Evolutionary conservation across 1,139 yeast species (phyloP), one percentile per base, ranked within the genome.

Genomic region (Hemisphaericaspora subhashii): DNA sequence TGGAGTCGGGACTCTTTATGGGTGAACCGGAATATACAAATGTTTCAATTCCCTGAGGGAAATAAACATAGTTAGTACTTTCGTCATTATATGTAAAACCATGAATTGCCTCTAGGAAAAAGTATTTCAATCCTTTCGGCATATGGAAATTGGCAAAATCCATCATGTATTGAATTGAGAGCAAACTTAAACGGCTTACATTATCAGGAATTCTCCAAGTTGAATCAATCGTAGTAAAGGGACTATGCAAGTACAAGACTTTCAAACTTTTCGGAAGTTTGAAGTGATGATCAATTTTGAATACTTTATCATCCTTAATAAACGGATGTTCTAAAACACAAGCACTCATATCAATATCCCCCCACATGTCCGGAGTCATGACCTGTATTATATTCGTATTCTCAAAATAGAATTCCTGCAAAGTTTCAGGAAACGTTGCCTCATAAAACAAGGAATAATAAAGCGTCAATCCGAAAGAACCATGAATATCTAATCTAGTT

Each of bases 21-120:
- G 36, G 36, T 5, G 29, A 26, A 2, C 36, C 36, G 9, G 29
- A 33, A 33, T 33, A 33, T 7, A 21, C 26, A 12, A 33, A 33
- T 13, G 36, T 25, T n/a, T 18, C 26, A 20, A 33, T 14, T n/a
- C 18, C 16, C n/a, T 33, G 26, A 16, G 36, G 36, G 13, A 33
- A 33, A 10, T 14, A 10, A 16, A 25, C 30, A 33, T 18, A 13
- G 10, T 26, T 20, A 6, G 36, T 17, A 18, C 10, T 21, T 4
- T 9, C 6, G 12, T 18, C 29, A 20, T 28, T 26, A 20, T 18
- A 33, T 17, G 15, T 18, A 14, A 33, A 33, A 4, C 36, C 36
- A 26, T 33, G 30, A 26, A 26, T 33, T 5, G 36, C 29, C 21
- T 33, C 36, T 9, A 33, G 16, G 17, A 33, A 33, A 15, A 33